Evolutionary conservation across 495 filamentous ascomycete genomes (phyloP).

Genomic region (Viridothelium virens): DNA sequence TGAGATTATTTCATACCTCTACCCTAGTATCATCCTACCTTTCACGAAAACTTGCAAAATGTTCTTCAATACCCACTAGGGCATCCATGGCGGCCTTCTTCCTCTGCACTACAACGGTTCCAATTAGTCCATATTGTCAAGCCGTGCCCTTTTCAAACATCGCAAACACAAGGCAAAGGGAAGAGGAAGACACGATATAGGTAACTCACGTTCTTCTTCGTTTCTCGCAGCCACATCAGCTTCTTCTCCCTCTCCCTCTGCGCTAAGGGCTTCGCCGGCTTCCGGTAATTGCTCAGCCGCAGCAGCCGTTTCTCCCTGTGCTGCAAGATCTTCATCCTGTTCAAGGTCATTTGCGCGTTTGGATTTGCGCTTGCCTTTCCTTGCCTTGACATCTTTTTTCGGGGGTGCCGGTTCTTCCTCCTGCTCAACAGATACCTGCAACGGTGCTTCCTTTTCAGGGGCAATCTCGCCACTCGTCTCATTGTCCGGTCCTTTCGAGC

Average conservation of each 20-base stretch:
- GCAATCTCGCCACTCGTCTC: not conserved
- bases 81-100: constrained; percentile 77
- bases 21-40: constrained; percentile 49
- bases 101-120: constrained; percentile 51
- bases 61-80: constrained; percentile 66
- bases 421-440: not conserved
- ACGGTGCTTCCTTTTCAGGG: not conserved
- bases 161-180: too few species aligned
- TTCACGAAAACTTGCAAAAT: constrained; percentile 77
- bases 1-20: not conserved
- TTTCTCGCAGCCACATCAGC: constrained; percentile 43
- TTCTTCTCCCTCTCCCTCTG: constrained; percentile 30
- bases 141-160: not conserved
- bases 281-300: not conserved
- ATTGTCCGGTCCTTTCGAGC: constrained; percentile 17
- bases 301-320: constrained; percentile 12
- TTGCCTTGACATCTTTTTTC: constrained; percentile 20
- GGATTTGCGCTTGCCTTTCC: constrained; percentile 31
- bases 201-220: constrained; percentile 53
- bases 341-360: constrained; percentile 24
- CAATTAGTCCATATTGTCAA: not conserved
- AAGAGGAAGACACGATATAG: too few species aligned
- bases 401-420: constrained; percentile 6
- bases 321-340: constrained; percentile 12
- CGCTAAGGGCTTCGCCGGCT: constrained; percentile 10